A percentile compares a stretch with the other conserved stretches of the same genome.
Conservation (phyloP, 805 yeast genomes). For the Sugiyamaella qingdaonensis region DNA sequence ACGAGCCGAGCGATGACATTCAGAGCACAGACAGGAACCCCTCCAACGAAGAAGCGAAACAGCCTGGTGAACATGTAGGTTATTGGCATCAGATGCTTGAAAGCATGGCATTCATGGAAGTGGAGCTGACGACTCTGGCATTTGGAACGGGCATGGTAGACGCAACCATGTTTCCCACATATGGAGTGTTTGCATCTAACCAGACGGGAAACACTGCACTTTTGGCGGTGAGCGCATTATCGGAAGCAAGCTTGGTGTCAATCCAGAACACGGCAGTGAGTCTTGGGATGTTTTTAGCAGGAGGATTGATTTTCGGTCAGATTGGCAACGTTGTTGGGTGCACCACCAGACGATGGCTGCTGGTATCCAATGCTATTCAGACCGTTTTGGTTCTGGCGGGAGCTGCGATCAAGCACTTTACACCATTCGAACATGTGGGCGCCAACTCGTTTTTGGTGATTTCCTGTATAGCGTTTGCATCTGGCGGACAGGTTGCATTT, state of each 20-base stretch:
- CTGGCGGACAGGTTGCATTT: conserved; percentile 8
- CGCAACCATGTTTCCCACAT: conserved; percentile 2
- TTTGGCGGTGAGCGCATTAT: conserved; percentile 6
- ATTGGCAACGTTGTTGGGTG: conserved; percentile 2
- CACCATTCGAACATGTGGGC: neutral
- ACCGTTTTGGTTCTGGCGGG: conserved; percentile 1
- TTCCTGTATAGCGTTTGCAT: conserved; percentile 2
- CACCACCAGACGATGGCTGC: conserved; percentile 5
- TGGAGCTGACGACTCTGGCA: conserved; percentile 4
- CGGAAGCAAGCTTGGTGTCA: neutral
- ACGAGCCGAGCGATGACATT: too few relatives aligned
- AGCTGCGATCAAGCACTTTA: conserved; percentile 3
- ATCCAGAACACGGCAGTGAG: conserved; percentile 4
- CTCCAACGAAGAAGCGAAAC: too few relatives aligned
- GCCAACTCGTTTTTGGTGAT: neutral
- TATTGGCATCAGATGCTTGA: conserved; percentile 3
- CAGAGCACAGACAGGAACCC: too few relatives aligned
- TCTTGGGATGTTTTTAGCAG: conserved; percentile 3
- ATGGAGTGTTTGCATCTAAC: conserved; percentile 8
- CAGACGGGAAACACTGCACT: conserved; percentile 11
- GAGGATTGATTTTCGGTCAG: conserved; percentile 8
- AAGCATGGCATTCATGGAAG: neutral
- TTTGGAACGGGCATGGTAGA: conserved; percentile 8
- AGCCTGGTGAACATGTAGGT: too few relatives aligned
- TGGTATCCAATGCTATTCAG: neutral